Base-by-base conservation (phyloP, 2,329 filamentous ascomycete genomes). In the Cyanodermella asteris region DNA sequence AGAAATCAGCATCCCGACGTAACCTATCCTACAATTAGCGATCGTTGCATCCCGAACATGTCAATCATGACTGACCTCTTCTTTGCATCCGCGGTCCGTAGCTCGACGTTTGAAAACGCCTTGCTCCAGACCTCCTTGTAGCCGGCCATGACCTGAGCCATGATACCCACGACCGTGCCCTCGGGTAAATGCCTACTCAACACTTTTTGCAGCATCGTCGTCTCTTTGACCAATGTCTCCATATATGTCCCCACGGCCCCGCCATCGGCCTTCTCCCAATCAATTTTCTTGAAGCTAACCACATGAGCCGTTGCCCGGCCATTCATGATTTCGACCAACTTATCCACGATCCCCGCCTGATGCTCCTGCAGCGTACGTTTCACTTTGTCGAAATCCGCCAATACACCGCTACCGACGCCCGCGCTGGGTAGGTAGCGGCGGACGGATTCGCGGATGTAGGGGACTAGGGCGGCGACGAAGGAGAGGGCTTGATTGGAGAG, bases 271-370 rank as follows among this genome's bases (percentile, higher is more conserved):
- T 46, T 42, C 34, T 84, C 72, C 74, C 80, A 91, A 34, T 77
- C 59, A 20, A 82, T 64, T 24, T 65, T 63, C 42, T 64, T 72
- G 55, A 91, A 71, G 13, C 67, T 64, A 41, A 70, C 72, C 19
- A 78, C 70, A 39, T 84, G 80, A 5, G 71, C 54, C 4, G 64
- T 55, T 2, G 78, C 77, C 5, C 81, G 67, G 2, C 67, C 68
- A 28, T 70, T 73, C 75, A 93, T 90, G 25, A 93, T 91, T 35
- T 91, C 80, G 11, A 91, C 75, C 1, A 93, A 56, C 44, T 93
- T 93, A 41, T 91, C 80, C 44, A 87, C 80, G 31, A 93, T 91
- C 32, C 66, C 81, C 33, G 72, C 71, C 43, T 91, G 81, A 42
- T 93, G 82, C 42, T 93, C 82, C 42, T 91, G 78, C 36, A 76